Base-by-base conservation (phyloP, 2,329 filamentous ascomycete species). In the Nemania serpens region DNA sequence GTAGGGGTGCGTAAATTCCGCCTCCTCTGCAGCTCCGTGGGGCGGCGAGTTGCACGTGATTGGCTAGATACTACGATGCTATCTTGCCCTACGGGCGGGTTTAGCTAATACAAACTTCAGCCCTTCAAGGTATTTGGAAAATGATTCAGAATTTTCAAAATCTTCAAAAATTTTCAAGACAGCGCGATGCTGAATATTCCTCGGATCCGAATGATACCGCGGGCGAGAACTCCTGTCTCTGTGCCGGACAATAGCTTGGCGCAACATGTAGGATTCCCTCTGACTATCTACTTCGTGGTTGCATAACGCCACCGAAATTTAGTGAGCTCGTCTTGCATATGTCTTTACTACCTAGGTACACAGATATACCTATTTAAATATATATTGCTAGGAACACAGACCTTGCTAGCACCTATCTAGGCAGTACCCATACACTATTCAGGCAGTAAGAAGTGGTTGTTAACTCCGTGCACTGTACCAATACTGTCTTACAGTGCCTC, bases 301-400 rank as follows among this genome's bases (percentile, higher is more conserved):
- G 52, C 56, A 53, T 62, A 46, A 54, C 49, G 46, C 59, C 55
- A 45, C 37, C 9, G 25, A 29, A 51, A 37, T 34, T 56, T 56
- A 29, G 53, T 39, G 53, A 20, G 48, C 36, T 56, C 48, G 48
- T 50, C 48, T 39, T 53, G 58, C 58, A 29, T 29, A 29, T 7
- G 25, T 29, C 25, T 29, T 29, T 29, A 29, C 7, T 29, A 7
- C 25, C 25, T 29, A 7, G 7, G 25, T 29, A 29, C 25, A 29
- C 25, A 29, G 25, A 61, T 57, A 43, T 25, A 36, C 29, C 13
- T 34, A 15, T 48, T 17, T 41, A 20, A n/a, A 55, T 45, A 55
- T 29, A 29, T 29, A 29, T 29, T 7, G 4, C 25, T 4, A 7
- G 25, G 25, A 7, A 29, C 4, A 7, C 25, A 29, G 25, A 29